Evolutionary conservation across 805 yeast genomes (phyloP).

Genomic region (Wickerhamiella sergipiensis): DNA sequence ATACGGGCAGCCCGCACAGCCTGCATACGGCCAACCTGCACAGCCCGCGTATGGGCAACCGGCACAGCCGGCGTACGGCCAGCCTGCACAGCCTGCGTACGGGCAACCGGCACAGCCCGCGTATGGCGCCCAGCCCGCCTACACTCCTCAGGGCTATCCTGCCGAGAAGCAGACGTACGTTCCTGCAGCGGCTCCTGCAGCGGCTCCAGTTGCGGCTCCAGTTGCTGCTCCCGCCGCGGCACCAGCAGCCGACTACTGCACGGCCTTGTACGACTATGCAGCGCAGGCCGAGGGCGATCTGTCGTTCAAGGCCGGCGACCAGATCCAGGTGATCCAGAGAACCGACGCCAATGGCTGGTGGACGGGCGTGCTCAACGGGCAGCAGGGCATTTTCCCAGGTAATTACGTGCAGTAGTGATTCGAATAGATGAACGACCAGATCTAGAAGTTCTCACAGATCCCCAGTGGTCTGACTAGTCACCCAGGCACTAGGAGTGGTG

Average conservation of each 20-base stretch:
- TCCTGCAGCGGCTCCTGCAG: conserved; percentile 25
- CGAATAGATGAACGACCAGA: too few species aligned
- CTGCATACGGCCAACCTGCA: conserved; percentile 16
- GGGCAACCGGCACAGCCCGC: conserved; percentile 15
- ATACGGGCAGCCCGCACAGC: conserved; percentile 12
- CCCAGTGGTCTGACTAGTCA: too few species aligned
- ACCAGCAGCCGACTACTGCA: conserved; percentile 37
- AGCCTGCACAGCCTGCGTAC: conserved; percentile 14
- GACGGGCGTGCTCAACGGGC: conserved; percentile 82
- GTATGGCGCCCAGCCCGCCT: conserved; percentile 17
- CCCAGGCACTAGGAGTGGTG: too few species aligned
- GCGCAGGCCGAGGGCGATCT: conserved; percentile 93
- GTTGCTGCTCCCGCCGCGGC: conserved; percentile 19
- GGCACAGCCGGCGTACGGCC: conserved; percentile 18
- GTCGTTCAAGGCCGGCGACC: conserved; percentile 74
- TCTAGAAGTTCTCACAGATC: too few species aligned
- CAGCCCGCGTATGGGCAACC: conserved; percentile 22
- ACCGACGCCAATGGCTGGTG: conserved; percentile 96
- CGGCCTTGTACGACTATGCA: conserved; percentile 80
- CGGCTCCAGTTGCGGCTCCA: conserved; percentile 20
- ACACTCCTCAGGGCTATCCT: conserved; percentile 16
- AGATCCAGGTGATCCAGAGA: conserved; percentile 69
- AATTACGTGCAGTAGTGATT: conserved; percentile 76
- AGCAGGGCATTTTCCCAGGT: conserved; percentile 88
- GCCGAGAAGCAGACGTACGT: conserved; percentile 19